Evolutionary conservation across 1,284 basidiomycete species (phyloP), one percentile per base, ranked within the genome.

Genomic region (Malassezia nana): DNA sequence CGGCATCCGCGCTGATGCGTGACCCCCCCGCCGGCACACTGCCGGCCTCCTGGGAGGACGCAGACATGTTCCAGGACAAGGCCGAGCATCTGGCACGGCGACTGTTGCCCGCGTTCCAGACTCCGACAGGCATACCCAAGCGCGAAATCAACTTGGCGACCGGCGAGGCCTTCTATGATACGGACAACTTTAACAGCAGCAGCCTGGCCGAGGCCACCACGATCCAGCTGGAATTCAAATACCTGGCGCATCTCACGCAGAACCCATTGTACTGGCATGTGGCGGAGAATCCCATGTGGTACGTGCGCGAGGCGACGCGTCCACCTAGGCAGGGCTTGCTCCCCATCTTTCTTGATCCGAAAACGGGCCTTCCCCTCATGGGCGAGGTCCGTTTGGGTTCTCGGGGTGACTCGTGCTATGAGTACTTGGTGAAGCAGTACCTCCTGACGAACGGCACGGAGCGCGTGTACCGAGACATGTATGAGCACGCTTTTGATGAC

Each of bases 341-440:
- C 0, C 86, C 89, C 1, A 89, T 94, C 56, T 89, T 87, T 68
- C 79, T 94, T 15, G 78, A 81, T 60, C 46, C 83, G 0, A 69
- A 81, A 16, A 79, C 77, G 30, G 89, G 88, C 6, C 77, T 79
- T 39, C 92, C 87, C 65, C 78, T 83, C 29, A 55, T 82, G 9
- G 83, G 84, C 18, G 82, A 85, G 32, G 87, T 96, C 57, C 83
- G 91, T 8, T 80, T 95, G 13, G 91, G 91, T 8, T 91, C 89
- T 15, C 81, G 91, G 26, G 91, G 86, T 20, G 91, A 96, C 75
- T 91, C 88, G 4, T 95, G 85, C 77, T 96, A 94, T 73, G 91
- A 95, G 75, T 92, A 92, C 69, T 78, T 94, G 46, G 65, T 75
- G 52, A 78, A 78, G 66, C 78, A 79, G 64, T 79, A 75, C 63